Percentiles rank a stretch among this genome's conserved stretches.
Evolutionary conservation across 176 grass and related monocot genomes (phyloP).

Genomic region (Stipa capillata): DNA sequence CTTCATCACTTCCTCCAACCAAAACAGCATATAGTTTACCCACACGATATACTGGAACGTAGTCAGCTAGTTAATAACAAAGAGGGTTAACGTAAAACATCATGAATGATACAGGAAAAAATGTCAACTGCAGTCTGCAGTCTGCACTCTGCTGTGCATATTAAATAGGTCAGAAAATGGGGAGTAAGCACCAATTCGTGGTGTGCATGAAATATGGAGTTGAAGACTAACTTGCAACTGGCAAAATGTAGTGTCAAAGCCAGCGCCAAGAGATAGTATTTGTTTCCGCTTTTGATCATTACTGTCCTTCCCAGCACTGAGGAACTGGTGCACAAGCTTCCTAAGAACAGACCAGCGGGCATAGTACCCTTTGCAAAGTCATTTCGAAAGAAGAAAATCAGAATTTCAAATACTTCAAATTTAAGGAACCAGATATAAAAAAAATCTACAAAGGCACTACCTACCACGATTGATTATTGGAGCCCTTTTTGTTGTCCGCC

Average conservation of each 20-base stretch:
- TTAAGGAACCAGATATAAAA: too few species aligned
- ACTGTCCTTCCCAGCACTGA: constrained; percentile 35
- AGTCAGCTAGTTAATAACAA: neutral
- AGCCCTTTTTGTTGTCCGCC: constrained; percentile 61
- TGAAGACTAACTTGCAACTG: constrained; percentile 64
- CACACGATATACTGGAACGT: neutral
- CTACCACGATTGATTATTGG: constrained; percentile 89
- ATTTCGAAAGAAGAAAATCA: constrained; percentile 9
- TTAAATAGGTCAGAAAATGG: neutral
- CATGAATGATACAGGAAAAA: neutral
- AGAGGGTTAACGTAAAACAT: neutral
- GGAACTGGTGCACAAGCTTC: constrained; percentile 70
- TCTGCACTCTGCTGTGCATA: too few species aligned
- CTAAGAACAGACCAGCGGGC: constrained; percentile 81
- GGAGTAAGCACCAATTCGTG: neutral
- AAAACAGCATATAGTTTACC: neutral
- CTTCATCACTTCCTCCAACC: neutral
- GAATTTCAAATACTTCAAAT: neutral
- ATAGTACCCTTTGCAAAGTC: constrained; percentile 62
- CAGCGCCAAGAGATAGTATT: constrained; percentile 90
- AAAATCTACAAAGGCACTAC: neutral
- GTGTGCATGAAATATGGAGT: neutral
- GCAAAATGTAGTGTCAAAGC: constrained; percentile 93
- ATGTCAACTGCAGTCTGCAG: neutral
- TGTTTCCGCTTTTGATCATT: constrained; percentile 46